Evolutionary conservation across 2,329 filamentous ascomycete genomes (phyloP).

Genomic region (Xylaria sp.): DNA sequence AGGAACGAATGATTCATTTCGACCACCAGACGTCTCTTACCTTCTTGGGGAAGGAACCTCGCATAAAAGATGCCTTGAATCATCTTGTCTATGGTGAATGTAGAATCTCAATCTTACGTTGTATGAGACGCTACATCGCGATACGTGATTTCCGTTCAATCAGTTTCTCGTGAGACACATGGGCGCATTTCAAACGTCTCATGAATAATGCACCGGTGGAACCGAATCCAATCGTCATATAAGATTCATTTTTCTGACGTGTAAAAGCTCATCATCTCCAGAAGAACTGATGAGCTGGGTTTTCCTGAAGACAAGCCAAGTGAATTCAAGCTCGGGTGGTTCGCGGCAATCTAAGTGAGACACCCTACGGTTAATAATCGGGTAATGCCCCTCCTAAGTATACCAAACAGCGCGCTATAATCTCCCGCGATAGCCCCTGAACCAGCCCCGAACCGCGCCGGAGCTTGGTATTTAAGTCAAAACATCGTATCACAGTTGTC

Average conservation of each 20-base stretch:
- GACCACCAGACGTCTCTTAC: constrained; percentile 49
- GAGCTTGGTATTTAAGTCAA: constrained; percentile 20
- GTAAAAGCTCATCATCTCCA: background rate
- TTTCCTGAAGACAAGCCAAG: background rate
- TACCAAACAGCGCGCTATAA: constrained; percentile 23
- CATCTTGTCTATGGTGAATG: constrained; percentile 54
- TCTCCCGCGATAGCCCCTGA: constrained; percentile 28
- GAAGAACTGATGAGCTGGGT: background rate
- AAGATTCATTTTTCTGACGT: background rate
- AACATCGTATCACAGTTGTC: constrained; percentile 5
- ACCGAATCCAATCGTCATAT: background rate
- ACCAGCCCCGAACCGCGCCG: constrained; percentile 4
- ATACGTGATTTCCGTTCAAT: background rate
- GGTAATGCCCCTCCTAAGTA: background rate
- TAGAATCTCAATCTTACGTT: background rate
- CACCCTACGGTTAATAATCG: background rate
- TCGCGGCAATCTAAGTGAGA: background rate
- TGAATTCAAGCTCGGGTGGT: background rate
- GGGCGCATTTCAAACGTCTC: background rate
- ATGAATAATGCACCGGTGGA: background rate
- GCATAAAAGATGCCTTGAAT: constrained; percentile 78
- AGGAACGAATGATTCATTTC: background rate
- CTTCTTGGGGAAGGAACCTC: constrained; percentile 73
- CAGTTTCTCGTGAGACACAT: background rate
- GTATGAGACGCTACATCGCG: constrained; percentile 20